These are phyloP conservation scores for Viridothelium virens DNA, from an alignment of 495 filamentous ascomycete genomes.

Conservation along the genomic window DNA sequence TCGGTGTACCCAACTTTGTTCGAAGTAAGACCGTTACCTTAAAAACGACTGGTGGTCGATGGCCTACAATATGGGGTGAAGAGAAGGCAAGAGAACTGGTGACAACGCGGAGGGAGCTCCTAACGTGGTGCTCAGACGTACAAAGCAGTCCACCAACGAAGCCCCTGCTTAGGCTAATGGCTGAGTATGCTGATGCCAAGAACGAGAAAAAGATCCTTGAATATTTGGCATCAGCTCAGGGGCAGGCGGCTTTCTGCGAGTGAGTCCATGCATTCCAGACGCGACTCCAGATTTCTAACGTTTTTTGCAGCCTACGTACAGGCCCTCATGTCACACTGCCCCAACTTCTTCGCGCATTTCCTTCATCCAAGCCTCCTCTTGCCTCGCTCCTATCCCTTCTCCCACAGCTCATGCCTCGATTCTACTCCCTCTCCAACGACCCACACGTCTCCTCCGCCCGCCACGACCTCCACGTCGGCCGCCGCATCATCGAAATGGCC, in stretches of 20 bases:
- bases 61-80: conserved; percentile 98
- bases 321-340: conserved; percentile 73
- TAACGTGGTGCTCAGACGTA: conserved; percentile 92
- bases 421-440: conserved; percentile 96
- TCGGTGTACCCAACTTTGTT: conserved; percentile 66
- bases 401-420: conserved; percentile 85
- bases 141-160: conserved; percentile 91
- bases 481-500: conserved; percentile 85
- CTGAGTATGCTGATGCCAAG: conserved; percentile 69
- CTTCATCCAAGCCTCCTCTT: conserved; percentile 78
- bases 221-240: conserved; percentile 81
- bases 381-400: conserved; percentile 72
- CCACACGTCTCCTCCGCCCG: conserved; percentile 70
- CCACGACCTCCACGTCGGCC: conserved; percentile 56
- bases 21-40: conserved; percentile 74
- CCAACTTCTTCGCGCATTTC: conserved; percentile 87
- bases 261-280: background rate
- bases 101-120: conserved; percentile 79
- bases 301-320: conserved; percentile 54
- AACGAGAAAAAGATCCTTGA: conserved; percentile 81
- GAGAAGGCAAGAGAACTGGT: conserved; percentile 72
- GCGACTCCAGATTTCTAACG: background rate
- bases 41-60: conserved; percentile 70
- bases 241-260: conserved; percentile 90
- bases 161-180: conserved; percentile 73